Evolutionary conservation across 495 filamentous ascomycete species (phyloP).

Genomic region (Neurospora intermedia): DNA sequence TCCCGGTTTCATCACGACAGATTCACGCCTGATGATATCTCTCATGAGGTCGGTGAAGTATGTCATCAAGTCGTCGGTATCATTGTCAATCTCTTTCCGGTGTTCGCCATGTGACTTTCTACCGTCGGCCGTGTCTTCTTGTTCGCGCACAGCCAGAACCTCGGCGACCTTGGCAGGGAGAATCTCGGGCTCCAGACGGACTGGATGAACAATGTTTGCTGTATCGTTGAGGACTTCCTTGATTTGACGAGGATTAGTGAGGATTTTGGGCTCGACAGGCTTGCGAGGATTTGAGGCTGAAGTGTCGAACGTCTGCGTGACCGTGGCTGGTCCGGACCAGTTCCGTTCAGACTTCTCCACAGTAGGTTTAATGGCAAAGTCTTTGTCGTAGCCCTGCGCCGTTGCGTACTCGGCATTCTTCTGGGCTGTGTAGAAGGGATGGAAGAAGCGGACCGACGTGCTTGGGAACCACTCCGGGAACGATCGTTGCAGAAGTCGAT

Average conservation of each 20-base stretch:
- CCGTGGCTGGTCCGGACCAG: neutral
- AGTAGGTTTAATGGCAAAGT: slow-evolving; percentile 41
- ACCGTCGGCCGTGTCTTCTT: neutral
- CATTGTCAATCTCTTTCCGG: neutral
- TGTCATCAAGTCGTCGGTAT: neutral
- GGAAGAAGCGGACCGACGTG: slow-evolving; percentile 67
- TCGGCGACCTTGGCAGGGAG: slow-evolving; percentile 1
- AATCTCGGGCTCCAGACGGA: slow-evolving; percentile 1
- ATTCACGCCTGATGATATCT: slow-evolving; percentile 8
- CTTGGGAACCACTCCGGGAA: slow-evolving; percentile 62
- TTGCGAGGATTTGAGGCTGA: slow-evolving; percentile 1
- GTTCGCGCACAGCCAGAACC: neutral
- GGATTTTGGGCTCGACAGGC: neutral
- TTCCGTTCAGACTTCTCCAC: neutral
- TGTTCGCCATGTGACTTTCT: neutral
- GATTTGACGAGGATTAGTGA: neutral
- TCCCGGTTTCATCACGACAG: slow-evolving; percentile 4
- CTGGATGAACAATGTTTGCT: slow-evolving; percentile 4
- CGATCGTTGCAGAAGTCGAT: slow-evolving; percentile 59
- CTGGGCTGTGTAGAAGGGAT: slow-evolving; percentile 42
- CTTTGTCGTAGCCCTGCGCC: slow-evolving; percentile 49
- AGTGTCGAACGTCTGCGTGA: neutral
- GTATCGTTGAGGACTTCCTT: neutral
- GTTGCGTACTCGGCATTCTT: slow-evolving; percentile 54
- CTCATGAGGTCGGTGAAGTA: slow-evolving; percentile 2